These are phyloP conservation scores for Leptosphaerulina australis DNA, from an alignment of 2,329 filamentous ascomycete genomes.

Conservation along the genomic window DNA sequence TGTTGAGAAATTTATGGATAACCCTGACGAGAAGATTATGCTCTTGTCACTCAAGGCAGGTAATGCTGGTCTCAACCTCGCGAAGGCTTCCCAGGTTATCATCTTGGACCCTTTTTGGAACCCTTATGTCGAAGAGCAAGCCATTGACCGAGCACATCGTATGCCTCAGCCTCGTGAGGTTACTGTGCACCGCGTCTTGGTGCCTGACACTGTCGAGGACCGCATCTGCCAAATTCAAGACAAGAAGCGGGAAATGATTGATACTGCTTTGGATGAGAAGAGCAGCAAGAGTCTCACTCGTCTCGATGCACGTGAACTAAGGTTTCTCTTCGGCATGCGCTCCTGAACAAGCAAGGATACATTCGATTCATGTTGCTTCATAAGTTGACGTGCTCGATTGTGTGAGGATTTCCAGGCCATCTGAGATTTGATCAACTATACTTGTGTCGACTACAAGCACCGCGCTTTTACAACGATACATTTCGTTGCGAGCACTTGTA, in stretches of 20 bases:
- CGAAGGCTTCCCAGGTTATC: slow-evolving; percentile 81
- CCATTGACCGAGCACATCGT: slow-evolving; percentile 85
- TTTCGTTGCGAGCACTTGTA: background rate
- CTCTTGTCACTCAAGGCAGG: slow-evolving; percentile 80
- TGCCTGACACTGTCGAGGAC: slow-evolving; percentile 82
- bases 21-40: slow-evolving; percentile 68
- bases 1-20: slow-evolving; percentile 70
- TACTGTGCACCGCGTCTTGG: slow-evolving; percentile 78
- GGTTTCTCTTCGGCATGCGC: slow-evolving; percentile 67
- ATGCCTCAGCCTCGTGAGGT: slow-evolving; percentile 80
- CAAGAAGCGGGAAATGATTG: slow-evolving; percentile 76
- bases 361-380: too few relatives aligned
- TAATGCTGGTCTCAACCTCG: slow-evolving; percentile 85
- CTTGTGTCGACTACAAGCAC: background rate
- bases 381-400: too few relatives aligned
- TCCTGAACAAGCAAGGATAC: too few relatives aligned
- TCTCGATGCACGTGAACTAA: slow-evolving; percentile 69
- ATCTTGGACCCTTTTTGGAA: slow-evolving; percentile 96
- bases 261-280: slow-evolving; percentile 78
- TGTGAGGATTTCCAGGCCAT: background rate
- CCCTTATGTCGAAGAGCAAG: slow-evolving; percentile 89
- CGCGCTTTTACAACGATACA: background rate
- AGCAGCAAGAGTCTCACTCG: slow-evolving; percentile 70
- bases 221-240: slow-evolving; percentile 81
- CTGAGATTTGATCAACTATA: background rate